Conservation (phyloP, 2,329 filamentous ascomycete genomes). For the Polychaeton citri region DNA sequence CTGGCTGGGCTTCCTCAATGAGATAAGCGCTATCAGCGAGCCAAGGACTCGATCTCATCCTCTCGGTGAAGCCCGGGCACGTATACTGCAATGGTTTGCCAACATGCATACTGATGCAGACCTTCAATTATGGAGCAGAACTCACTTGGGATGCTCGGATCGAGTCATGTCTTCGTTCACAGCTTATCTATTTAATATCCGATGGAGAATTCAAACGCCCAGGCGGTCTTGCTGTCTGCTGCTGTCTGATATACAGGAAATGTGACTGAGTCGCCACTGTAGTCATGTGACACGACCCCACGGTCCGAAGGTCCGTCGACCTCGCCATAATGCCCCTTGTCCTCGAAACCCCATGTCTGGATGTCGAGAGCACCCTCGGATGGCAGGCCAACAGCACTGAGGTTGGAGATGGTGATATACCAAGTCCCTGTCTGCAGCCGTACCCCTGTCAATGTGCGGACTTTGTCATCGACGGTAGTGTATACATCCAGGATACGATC, state of each 20-base stretch:
- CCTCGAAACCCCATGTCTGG: constrained; percentile 15
- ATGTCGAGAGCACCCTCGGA: constrained; percentile 20
- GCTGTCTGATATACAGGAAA: constrained; percentile 25
- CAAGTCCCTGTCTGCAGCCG: constrained; percentile 16
- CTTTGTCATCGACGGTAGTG: constrained; percentile 20
- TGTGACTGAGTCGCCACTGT: constrained; percentile 22
- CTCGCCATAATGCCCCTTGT: constrained; percentile 14
- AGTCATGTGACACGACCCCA: constrained; percentile 20
- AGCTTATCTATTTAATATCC: no score
- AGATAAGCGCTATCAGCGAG: no score
- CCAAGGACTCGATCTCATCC: no score
- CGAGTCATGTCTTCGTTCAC: no score
- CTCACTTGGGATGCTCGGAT: no score
- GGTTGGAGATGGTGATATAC: constrained; percentile 21
- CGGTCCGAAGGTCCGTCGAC: constrained; percentile 21
- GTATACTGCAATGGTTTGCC: no score
- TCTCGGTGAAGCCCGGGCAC: no score
- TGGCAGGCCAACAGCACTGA: constrained; percentile 23
- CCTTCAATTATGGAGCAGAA: no score
- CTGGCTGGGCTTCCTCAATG: no score
- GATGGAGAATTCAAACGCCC: constrained; percentile 26
- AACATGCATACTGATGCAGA: no score
- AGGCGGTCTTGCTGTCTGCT: constrained; percentile 23
- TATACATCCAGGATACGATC: constrained; percentile 28
- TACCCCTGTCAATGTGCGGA: constrained; percentile 24